A percentile compares a stretch with the other conserved stretches of the same genome.
These are phyloP conservation scores for Suaeda aralocaspica DNA, from an alignment of 148 eudicot species.

Conservation along the genomic window DNA sequence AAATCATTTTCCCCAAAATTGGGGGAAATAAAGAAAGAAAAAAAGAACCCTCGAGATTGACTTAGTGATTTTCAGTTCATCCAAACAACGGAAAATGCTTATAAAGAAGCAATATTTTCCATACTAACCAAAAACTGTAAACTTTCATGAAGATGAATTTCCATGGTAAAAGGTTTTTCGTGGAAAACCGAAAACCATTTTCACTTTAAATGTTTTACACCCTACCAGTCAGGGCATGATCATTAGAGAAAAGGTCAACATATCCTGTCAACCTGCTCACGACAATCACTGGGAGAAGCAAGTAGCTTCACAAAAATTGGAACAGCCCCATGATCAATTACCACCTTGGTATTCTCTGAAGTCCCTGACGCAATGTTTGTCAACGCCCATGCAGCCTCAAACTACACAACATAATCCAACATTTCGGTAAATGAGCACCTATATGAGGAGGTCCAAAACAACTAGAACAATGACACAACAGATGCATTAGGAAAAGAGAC, in stretches of 20 bases:
- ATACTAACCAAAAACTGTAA: no score
- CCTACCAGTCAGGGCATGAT: no score
- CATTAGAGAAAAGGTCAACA: background rate
- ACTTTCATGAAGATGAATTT: no score
- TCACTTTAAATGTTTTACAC: no score
- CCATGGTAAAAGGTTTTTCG: no score
- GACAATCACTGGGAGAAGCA: conserved; percentile 79
- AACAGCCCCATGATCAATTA: conserved; percentile 78
- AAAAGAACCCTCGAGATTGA: no score
- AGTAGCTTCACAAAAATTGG: conserved; percentile 82
- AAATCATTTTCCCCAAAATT: no score
- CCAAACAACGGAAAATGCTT: no score
- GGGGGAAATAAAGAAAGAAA: no score
- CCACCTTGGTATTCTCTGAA: conserved; percentile 72
- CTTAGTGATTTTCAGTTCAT: no score
- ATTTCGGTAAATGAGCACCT: conserved; percentile 1
- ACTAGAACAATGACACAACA: conserved; percentile 2
- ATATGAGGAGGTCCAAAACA: background rate
- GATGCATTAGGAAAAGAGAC: conserved; percentile 27
- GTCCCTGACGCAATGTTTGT: conserved; percentile 89
- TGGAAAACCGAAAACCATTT: no score
- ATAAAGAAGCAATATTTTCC: no score
- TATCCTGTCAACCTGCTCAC: conserved; percentile 56
- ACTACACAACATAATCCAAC: conserved; percentile 29
- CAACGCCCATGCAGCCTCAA: conserved; percentile 91